These are phyloP conservation scores for Penicillium concentricum DNA, from an alignment of 2,329 filamentous ascomycete genomes.

Conservation along the genomic window DNA sequence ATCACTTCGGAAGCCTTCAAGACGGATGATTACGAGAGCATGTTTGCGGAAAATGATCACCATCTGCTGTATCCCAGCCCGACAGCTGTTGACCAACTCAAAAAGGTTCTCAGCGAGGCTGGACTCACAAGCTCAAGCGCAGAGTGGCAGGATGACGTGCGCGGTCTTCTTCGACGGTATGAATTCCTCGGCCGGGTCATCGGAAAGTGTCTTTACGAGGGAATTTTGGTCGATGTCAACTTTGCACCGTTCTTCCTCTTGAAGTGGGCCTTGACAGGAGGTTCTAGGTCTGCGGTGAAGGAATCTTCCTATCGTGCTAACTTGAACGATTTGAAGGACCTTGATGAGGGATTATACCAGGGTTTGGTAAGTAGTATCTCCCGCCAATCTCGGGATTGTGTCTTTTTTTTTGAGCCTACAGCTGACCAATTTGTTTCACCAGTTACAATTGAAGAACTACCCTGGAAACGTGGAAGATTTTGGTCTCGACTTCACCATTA, in stretches of 20 bases:
- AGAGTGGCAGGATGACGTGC: conserved; percentile 58
- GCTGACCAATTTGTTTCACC: conserved; percentile 1
- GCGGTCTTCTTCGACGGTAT: conserved; percentile 68
- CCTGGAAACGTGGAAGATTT: conserved; percentile 76
- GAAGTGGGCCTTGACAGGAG: conserved; percentile 83
- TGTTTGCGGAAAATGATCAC: conserved; percentile 82
- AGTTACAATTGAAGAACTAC: conserved; percentile 77
- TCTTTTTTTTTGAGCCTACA: not conserved
- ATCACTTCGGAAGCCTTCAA: conserved; percentile 83
- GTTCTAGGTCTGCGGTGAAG: conserved; percentile 60
- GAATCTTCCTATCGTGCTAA: conserved; percentile 81
- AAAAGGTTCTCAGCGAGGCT: conserved; percentile 55
- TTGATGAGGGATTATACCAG: conserved; percentile 87
- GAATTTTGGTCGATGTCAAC: conserved; percentile 86
- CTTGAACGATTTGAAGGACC: conserved; percentile 87
- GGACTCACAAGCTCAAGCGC: conserved; percentile 55
- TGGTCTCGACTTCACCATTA: conserved; percentile 83
- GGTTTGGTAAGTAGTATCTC: conserved; percentile 59
- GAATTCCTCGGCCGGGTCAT: conserved; percentile 92
- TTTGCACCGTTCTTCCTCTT: conserved; percentile 96
- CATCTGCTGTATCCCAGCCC: conserved; percentile 90
- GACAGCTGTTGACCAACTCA: conserved; percentile 67
- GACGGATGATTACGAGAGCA: conserved; percentile 54
- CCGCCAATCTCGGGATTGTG: not conserved
- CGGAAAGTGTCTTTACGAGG: conserved; percentile 96